Conservation (phyloP, 768 basidiomycete species). For the Naganishia onofrii region DNA sequence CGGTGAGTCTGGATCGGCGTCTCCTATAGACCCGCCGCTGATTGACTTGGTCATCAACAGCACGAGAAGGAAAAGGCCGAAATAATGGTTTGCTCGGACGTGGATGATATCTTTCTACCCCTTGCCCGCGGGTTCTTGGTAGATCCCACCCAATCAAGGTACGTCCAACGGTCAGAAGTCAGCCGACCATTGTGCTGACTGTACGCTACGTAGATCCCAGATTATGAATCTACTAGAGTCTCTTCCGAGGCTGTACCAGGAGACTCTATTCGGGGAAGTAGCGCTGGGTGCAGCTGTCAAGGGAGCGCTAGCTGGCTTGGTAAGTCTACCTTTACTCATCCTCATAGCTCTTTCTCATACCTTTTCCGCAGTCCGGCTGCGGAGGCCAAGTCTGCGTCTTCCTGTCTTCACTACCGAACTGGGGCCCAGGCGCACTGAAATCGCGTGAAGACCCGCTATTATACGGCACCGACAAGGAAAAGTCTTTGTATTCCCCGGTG, state of each 20-base stretch:
- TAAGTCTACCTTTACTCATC: constrained; percentile 51
- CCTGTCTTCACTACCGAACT: constrained; percentile 65
- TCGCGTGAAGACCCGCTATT: constrained; percentile 63
- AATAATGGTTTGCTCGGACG: constrained; percentile 79
- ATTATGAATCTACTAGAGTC: constrained; percentile 67
- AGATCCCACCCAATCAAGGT: constrained; percentile 70
- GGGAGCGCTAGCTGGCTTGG: constrained; percentile 69
- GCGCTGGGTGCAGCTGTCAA: constrained; percentile 76
- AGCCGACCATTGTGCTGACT: not conserved
- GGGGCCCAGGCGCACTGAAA: constrained; percentile 70
- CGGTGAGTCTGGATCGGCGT: constrained; percentile 54
- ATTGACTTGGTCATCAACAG: not conserved
- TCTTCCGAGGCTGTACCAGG: constrained; percentile 64
- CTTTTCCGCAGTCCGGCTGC: constrained; percentile 33
- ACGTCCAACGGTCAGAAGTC: constrained; percentile 37
- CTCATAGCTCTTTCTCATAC: no score
- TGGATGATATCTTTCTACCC: constrained; percentile 90
- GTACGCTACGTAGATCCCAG: constrained; percentile 55
- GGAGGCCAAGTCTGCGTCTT: constrained; percentile 79
- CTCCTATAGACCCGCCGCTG: not conserved
- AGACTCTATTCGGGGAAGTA: constrained; percentile 58
- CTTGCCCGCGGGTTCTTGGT: constrained; percentile 71
- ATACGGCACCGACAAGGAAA: constrained; percentile 84
- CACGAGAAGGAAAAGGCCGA: constrained; percentile 58
- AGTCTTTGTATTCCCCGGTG: constrained; percentile 72